Evolutionary conservation across 495 filamentous ascomycete genomes (phyloP).

Genomic region (Staphylotrichum longicolle): DNA sequence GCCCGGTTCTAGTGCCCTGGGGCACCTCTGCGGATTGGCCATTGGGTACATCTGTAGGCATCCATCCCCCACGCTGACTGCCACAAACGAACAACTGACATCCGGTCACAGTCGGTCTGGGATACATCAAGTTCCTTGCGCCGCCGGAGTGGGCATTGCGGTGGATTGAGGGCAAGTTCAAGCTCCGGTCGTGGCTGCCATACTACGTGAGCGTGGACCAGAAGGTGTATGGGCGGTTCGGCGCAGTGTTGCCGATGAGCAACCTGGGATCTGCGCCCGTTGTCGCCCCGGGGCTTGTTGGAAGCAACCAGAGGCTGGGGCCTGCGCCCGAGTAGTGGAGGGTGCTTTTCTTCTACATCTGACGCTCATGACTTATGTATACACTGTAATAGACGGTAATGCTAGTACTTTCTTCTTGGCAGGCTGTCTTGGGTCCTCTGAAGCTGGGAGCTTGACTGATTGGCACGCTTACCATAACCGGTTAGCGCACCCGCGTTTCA

Average conservation of each 20-base stretch:
- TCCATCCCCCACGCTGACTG: neutral
- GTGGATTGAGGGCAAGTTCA: slow-evolving; percentile 81
- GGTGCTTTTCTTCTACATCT: neutral
- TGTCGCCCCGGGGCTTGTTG: slow-evolving; percentile 55
- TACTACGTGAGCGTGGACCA: slow-evolving; percentile 92
- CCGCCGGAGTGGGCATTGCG: slow-evolving; percentile 78
- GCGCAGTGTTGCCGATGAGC: slow-evolving; percentile 67
- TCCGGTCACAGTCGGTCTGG: slow-evolving; percentile 61
- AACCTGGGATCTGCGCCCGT: slow-evolving; percentile 38
- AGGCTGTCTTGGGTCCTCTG: too few species aligned
- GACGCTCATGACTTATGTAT: neutral
- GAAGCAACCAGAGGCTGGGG: slow-evolving; percentile 63
- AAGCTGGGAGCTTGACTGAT: too few species aligned
- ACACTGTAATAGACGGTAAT: too few species aligned
- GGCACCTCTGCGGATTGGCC: slow-evolving; percentile 75
- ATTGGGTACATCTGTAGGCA: slow-evolving; percentile 83
- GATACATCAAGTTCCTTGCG: slow-evolving; percentile 79
- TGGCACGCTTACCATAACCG: neutral
- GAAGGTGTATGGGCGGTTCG: slow-evolving; percentile 94
- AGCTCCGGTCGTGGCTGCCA: slow-evolving; percentile 74
- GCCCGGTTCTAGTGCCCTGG: slow-evolving; percentile 77
- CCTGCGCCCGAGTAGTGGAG: slow-evolving; percentile 26
- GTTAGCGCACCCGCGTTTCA: slow-evolving; percentile 22
- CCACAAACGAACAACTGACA: slow-evolving; percentile 14
- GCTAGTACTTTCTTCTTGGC: too few species aligned